Evolutionary conservation across 352 stramenopile species (phyloP).

Genomic region (Phytophthora fragariaefolia): DNA sequence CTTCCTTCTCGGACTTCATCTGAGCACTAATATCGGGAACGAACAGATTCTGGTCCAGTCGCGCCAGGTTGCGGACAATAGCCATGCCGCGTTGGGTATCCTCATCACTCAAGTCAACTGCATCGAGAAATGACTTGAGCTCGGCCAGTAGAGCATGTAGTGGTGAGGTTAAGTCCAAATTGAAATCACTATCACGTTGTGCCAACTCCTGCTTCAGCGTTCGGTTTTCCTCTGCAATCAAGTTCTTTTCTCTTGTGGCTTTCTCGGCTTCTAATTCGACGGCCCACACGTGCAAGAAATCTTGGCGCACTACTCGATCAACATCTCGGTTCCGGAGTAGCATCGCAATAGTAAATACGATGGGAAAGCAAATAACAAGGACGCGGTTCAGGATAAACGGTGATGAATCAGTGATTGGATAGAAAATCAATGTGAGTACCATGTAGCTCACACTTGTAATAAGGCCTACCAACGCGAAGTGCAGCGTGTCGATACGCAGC

Average conservation of each 20-base stretch:
- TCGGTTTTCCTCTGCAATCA: slow-evolving; percentile 85
- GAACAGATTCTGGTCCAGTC: slow-evolving; percentile 85
- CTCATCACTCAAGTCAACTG: slow-evolving; percentile 69
- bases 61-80: slow-evolving; percentile 73
- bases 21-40: slow-evolving; percentile 81
- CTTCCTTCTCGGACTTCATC: slow-evolving; percentile 82
- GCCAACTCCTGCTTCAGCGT: slow-evolving; percentile 81
- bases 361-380: slow-evolving; percentile 74
- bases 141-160: slow-evolving; percentile 75
- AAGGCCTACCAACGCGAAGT: slow-evolving; percentile 65
- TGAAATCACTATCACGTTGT: slow-evolving; percentile 74
- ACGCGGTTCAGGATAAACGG: slow-evolving; percentile 76
- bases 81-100: slow-evolving; percentile 60
- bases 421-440: slow-evolving; percentile 68
- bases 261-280: slow-evolving; percentile 80
- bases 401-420: slow-evolving; percentile 59
- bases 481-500: slow-evolving; percentile 75
- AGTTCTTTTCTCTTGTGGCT: slow-evolving; percentile 72
- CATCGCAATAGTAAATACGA: slow-evolving; percentile 72
- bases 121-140: slow-evolving; percentile 78
- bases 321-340: slow-evolving; percentile 76
- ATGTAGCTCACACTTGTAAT: slow-evolving; percentile 69
- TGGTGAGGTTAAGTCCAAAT: slow-evolving; percentile 78
- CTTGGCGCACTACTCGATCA: slow-evolving; percentile 77
- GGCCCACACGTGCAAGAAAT: slow-evolving; percentile 82